Conservation (phyloP, 257 asterid species). For the Scutellaria minor region DNA sequence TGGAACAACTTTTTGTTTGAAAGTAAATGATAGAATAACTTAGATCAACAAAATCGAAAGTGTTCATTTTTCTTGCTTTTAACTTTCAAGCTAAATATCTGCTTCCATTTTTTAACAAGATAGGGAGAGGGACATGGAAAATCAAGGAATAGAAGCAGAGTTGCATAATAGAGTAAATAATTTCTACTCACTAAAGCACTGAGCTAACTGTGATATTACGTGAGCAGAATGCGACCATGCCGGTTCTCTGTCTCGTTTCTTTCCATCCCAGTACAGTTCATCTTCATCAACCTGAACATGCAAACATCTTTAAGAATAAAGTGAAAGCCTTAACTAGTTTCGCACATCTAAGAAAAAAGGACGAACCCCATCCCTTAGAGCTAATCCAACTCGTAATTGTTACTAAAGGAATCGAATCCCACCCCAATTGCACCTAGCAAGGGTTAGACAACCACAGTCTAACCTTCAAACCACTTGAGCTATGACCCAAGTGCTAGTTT, state of each 20-base stretch:
- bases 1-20: not conserved
- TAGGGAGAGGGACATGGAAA: not conserved
- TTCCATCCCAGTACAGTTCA: conserved; percentile 62
- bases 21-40: not conserved
- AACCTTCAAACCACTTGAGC: too few species aligned
- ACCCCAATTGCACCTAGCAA: too few species aligned
- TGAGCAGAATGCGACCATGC: conserved; percentile 69
- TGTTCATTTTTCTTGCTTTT: not conserved
- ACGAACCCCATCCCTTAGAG: too few species aligned
- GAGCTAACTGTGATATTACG: conserved; percentile 80
- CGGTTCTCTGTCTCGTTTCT: conserved; percentile 58
- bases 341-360: not conserved
- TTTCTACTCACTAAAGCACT: conserved; percentile 80
- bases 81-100: not conserved
- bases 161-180: conserved; percentile 26
- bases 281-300: conserved; percentile 82
- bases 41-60: conserved; percentile 6
- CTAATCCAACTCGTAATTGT: too few species aligned
- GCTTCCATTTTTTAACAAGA: not conserved
- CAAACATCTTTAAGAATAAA: conserved; percentile 41
- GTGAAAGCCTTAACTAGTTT: not conserved
- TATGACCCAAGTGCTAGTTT: not conserved
- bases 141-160: conserved; percentile 8
- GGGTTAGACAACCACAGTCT: too few species aligned
- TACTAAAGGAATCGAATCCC: too few species aligned